Percentiles rank a stretch among this genome's conserved stretches.
Evolutionary conservation across 192 early-diverging fungal species (phyloP).

Genomic region (Rhizophagus prolifer): DNA sequence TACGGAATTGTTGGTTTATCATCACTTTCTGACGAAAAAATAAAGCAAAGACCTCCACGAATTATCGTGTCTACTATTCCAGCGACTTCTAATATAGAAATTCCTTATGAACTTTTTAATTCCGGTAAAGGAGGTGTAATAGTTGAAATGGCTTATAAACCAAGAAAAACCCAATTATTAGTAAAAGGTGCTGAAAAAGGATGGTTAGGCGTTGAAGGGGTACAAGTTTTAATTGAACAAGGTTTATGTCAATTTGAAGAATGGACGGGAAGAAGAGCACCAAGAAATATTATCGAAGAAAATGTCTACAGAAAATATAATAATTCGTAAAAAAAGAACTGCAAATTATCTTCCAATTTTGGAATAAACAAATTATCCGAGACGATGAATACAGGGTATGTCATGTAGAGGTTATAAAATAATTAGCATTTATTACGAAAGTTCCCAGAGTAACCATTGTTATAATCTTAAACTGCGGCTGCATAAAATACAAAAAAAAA

Average conservation of each 20-base stretch:
- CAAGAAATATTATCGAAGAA: constrained; percentile 28
- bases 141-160: constrained; percentile 94
- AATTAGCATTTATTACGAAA: too few species aligned
- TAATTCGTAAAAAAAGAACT: too few species aligned
- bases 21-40: constrained; percentile 43
- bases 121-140: constrained; percentile 63
- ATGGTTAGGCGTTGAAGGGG: constrained; percentile 76
- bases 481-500: too few species aligned
- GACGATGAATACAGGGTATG: too few species aligned
- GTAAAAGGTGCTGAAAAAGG: constrained; percentile 56
- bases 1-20: constrained; percentile 48
- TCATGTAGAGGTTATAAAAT: too few species aligned
- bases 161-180: constrained; percentile 80
- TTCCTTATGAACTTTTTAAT: constrained; percentile 52
- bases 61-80: constrained; percentile 88
- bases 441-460: too few species aligned
- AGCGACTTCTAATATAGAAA: constrained; percentile 60
- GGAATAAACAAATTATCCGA: too few species aligned
- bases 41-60: constrained; percentile 4
- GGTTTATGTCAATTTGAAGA: constrained; percentile 86
- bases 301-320: neutral
- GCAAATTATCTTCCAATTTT: too few species aligned
- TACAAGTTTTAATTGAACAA: constrained; percentile 89
- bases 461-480: too few species aligned
- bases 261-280: constrained; percentile 77